Conservation (phyloP, 1,284 basidiomycete species). For the Heliocybe sulcata region DNA sequence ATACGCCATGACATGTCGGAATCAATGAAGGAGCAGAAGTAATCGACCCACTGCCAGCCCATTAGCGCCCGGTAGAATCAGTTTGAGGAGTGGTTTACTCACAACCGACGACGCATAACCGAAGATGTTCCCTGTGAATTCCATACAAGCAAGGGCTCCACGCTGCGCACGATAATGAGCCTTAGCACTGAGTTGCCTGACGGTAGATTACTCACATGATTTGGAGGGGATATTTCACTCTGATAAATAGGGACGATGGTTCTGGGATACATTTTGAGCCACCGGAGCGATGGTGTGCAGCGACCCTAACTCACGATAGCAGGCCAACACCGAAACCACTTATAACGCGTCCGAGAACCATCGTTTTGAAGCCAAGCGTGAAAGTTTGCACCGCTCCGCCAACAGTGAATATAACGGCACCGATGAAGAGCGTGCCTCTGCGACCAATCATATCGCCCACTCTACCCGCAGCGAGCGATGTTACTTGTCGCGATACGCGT, state of each 20-base stretch:
- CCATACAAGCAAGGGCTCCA: constrained; percentile 91
- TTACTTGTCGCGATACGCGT: constrained; percentile 46
- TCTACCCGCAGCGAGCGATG: constrained; percentile 83
- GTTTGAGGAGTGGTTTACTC: constrained; percentile 23
- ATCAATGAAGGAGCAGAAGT: constrained; percentile 85
- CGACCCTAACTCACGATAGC: constrained; percentile 57
- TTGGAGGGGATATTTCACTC: constrained; percentile 92
- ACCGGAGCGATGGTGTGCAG: not conserved
- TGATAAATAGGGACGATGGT: constrained; percentile 98
- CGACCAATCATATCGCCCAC: constrained; percentile 87
- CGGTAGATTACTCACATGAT: constrained; percentile 57
- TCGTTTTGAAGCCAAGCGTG: constrained; percentile 74
- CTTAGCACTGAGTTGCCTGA: constrained; percentile 8
- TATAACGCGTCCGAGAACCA: constrained; percentile 85
- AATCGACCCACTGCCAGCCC: constrained; percentile 84
- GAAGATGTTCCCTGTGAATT: constrained; percentile 91
- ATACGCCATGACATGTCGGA: constrained; percentile 81
- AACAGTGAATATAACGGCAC: constrained; percentile 82
- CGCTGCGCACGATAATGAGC: constrained; percentile 38
- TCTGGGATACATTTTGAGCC: constrained; percentile 28
- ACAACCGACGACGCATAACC: constrained; percentile 96
- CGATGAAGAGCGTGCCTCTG: constrained; percentile 81
- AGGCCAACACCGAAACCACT: constrained; percentile 94
- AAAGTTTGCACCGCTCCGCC: constrained; percentile 91
- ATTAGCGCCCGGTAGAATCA: not conserved